These are phyloP conservation scores for Maudiozyma pseudohumilis DNA, from an alignment of 805 yeast species.

Conservation along the genomic window DNA sequence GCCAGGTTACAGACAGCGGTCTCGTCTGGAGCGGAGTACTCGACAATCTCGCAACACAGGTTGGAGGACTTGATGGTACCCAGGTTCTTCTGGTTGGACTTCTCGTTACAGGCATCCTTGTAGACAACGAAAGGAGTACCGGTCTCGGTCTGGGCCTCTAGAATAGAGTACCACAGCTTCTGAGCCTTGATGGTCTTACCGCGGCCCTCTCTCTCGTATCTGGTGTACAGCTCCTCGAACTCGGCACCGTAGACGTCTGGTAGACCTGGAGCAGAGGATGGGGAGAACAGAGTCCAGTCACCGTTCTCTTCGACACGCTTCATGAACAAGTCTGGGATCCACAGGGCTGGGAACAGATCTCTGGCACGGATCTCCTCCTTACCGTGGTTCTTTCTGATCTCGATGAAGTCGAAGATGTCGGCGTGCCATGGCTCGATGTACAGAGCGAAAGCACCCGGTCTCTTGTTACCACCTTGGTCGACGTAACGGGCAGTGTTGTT, in stretches of 20 bases:
- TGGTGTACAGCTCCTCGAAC: conserved; percentile 59
- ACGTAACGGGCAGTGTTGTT: conserved; percentile 95
- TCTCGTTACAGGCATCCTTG: conserved; percentile 82
- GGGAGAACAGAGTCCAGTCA: conserved; percentile 87
- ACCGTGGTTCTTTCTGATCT: conserved; percentile 86
- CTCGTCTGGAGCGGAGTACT: conserved; percentile 85
- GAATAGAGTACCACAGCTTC: conserved; percentile 79
- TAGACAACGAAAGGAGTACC: conserved; percentile 93
- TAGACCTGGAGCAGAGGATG: conserved; percentile 80
- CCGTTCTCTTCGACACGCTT: conserved; percentile 66
- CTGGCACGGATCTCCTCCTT: conserved; percentile 90
- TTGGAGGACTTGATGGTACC: conserved; percentile 91
- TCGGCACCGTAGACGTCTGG: conserved; percentile 77
- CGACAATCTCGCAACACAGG: conserved; percentile 89
- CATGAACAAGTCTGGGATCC: conserved; percentile 96
- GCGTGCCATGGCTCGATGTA: conserved; percentile 97
- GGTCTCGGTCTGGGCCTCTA: conserved; percentile 91
- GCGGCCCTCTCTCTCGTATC: conserved; percentile 62
- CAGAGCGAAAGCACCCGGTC: conserved; percentile 95
- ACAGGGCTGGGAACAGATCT: conserved; percentile 83
- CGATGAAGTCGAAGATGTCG: conserved; percentile 78
- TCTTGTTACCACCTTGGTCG: conserved; percentile 95
- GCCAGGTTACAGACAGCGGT: conserved; percentile 94
- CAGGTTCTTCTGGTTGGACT: conserved; percentile 83
- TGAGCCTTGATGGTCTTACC: conserved; percentile 73